phyloP scores from a whole-genome alignment of 2,329 filamentous ascomycete genomes.

The Trichothecium sympodiale region DNA sequence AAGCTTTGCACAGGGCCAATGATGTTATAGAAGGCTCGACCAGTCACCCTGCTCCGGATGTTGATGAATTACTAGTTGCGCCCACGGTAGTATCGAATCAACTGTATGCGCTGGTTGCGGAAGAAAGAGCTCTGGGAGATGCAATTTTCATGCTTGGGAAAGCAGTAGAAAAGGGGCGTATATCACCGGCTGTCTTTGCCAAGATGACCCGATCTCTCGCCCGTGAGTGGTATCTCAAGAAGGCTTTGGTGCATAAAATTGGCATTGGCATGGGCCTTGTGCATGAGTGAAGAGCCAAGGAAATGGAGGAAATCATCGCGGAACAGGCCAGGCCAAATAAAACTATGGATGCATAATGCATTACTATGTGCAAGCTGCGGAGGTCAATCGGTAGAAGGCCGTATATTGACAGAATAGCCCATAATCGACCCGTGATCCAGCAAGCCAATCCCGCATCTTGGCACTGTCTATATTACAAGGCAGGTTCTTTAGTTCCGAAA shows the following conservation, averaged over 20 bases:
- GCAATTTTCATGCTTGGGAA: constrained; percentile 73
- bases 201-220: constrained; percentile 66
- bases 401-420: no score
- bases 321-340: no score
- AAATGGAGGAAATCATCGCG: neutral
- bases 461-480: no score
- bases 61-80: constrained; percentile 88
- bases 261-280: constrained; percentile 61
- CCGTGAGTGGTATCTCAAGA: constrained; percentile 74
- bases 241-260: constrained; percentile 70
- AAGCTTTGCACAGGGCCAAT: constrained; percentile 70
- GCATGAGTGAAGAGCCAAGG: neutral
- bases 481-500: no score
- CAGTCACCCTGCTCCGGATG: constrained; percentile 56
- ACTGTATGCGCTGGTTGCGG: constrained; percentile 77
- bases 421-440: no score
- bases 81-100: constrained; percentile 90
- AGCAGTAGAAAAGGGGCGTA: constrained; percentile 61
- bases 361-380: no score
- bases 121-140: constrained; percentile 78
- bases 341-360: no score
- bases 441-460: no score
- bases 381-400: no score
- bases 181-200: constrained; percentile 63
- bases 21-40: constrained; percentile 63